Base-by-base conservation (phyloP, 2,329 filamentous ascomycete species). In the Colletotrichum sp. region DNA sequence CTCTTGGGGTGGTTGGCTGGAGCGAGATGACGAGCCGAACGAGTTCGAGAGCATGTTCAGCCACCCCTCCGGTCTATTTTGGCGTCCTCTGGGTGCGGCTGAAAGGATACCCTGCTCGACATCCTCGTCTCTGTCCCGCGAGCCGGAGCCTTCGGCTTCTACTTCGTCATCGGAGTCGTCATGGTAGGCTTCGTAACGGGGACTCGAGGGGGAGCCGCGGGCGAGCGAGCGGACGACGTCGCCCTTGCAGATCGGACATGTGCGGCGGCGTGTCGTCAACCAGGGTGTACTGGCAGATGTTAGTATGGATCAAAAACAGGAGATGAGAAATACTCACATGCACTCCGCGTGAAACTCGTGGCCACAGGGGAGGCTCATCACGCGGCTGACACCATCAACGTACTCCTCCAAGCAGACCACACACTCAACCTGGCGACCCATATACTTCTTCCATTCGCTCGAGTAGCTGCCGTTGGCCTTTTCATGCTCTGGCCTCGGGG, bases 211-310 rank as follows among this genome's bases (percentile, higher is more conserved):
- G 16, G 87, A 86, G 12, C 89, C 88, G 36, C 88, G 89, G 22
- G 92, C 90, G 78, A 95, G 84, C 11, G 91, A 93, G 34, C 91
- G 88, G 19, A 99, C 96, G 44, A 99, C 97, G 82, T 99, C 97
- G 65, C 96, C 96, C 87, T 99, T 99, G 88, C 97, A 99, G 77
- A 99, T 99, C 1, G 97, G 97, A 81, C 97, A 99, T n/a, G 97
- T 99, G 78, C 97, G 93, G 78, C 97, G 94, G 65, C 96, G 93
- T 19, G 96, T 99, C 1, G 96, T 98, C 69, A 99, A 89, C 97
- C 97, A 99, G 3, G 97, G 97, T 6, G 97, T 99, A 82, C 96
- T 98, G 78, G 27, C 79, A 55, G 34, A 61, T 15, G 77, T 81
- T 80, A 81, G 82, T 39, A 30, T 63, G 27, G 63, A 39, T n/a